Evolutionary conservation across 306 rosid species (phyloP), one percentile per base, ranked within the genome.

Genomic region (Prosopis cineraria): DNA sequence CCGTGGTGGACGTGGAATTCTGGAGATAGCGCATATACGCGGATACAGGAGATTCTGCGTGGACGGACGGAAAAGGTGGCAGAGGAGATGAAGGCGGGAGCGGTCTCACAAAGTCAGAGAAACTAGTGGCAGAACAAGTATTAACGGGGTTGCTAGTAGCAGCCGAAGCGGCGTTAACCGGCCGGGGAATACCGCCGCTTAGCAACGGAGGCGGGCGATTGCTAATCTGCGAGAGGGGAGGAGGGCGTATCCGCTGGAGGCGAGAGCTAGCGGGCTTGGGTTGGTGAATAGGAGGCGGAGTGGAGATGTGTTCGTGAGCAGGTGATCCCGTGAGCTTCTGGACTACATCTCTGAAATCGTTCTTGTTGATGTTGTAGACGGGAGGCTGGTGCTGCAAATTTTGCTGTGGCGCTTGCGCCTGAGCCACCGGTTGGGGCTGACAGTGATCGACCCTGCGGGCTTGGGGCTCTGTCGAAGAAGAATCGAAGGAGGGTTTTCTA

Each of bases 311-410:
- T 27, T 87, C 93, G 40, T 87, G 91, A 16, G 93, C 93, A 20
- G 96, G 96, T 0, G 96, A 90, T 14, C 96, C 96, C 1, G 96
- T 91, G 75, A 91, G 93, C 85, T 80, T 91, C 88, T 91, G 96
- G n/a, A 91, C 96, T 10, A 91, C 88, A 40, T 91, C 93, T 24
- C 93, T 79, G 85, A 91, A 91, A 67, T 91, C 96, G 34, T 75
- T 89, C 82, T 91, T 91, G 87, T 82, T 89, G 83, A 91, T 89
- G 59, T 87, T 89, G 76, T 89, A 91, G 20, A 91, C 93, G 16
- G 93, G 93, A 27, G 96, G 96, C 73, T 85, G 93, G 64, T 88
- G 86, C 76, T 86, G 94, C 52, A 80, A 79, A 1, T 79, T 84
- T 19, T 71, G 81, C 36, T 48, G 85, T 40, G 52, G 83, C 6